Evolutionary conservation across 106 monocot genomes (phyloP), one percentile per base, ranked within the genome.

Genomic region (Phalaenopsis aphrodite): DNA sequence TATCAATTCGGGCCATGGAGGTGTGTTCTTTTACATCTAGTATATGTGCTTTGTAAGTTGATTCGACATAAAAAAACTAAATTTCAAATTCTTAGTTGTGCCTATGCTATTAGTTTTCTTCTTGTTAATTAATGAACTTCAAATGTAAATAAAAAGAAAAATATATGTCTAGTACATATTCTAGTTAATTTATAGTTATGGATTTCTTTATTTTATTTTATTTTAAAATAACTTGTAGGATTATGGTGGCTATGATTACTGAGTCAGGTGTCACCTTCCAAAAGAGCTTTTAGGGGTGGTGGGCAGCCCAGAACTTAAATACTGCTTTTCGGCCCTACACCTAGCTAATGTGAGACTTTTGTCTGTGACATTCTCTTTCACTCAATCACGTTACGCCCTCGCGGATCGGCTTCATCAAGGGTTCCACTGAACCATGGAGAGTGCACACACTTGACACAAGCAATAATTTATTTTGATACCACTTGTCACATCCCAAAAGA

Each of bases 1-100:
- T 94, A 72, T 97, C 97, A 43, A 97, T 97, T 52, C 94, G 89
- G 80, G 97, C 97, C 83, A 98, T 94, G 97, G 90, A 98, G 97
- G 97, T 98, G 39, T 11, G 39, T 84, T 39, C 21, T 80, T 80
- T 83, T 17, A 76, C 21, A 49, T 49, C 36, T n/a, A 5, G 16
- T 77, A 12, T 57, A 17, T 43, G 17, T 76, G 49, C 52, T 76
- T 9, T 47, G 6, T 23, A 49, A 23, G 76, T 49, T 48, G 18
- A 76, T 49, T 52, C 30, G 46, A 76, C 52, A 12, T 76, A 18
- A 73, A 17, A 74, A 19, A 41, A 38, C 2, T 69, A 2, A 74
- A 38, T 2, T 45, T 45, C 16, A 42, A 42, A 45, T 43, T 45
- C 3, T 74, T 18, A 61, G 61, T 61, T 61, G 21, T 61, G n/a